phyloP scores from a whole-genome alignment of 1,284 basidiomycete genomes.

The Ustilago nuda region DNA sequence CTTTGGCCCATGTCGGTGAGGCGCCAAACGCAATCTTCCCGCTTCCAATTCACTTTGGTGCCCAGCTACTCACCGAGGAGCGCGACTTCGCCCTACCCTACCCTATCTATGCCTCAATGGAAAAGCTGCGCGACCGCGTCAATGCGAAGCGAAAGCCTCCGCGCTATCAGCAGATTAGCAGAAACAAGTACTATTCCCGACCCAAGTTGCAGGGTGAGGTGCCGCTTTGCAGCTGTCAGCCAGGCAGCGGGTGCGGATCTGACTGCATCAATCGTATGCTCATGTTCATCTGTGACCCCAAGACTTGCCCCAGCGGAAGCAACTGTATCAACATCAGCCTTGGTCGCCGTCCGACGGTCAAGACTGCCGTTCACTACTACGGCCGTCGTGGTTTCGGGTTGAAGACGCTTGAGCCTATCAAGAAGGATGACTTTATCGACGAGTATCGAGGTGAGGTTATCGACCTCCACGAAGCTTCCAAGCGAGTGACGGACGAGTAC shows the following conservation, averaged over 20 bases:
- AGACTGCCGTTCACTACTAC: slow-evolving; percentile 51
- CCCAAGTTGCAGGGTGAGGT: slow-evolving; percentile 57
- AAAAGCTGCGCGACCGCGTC: slow-evolving; percentile 46
- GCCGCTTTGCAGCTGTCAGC: slow-evolving; percentile 58
- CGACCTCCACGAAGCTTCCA: slow-evolving; percentile 52
- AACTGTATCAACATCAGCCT: slow-evolving; percentile 63
- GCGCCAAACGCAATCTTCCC: slow-evolving; percentile 25
- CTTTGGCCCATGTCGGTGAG: slow-evolving; percentile 7
- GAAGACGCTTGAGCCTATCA: slow-evolving; percentile 51
- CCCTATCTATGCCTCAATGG: slow-evolving; percentile 35
- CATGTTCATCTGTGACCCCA: slow-evolving; percentile 60
- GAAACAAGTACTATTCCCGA: slow-evolving; percentile 57
- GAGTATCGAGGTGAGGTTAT: slow-evolving; percentile 67
- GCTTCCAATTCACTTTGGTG: slow-evolving; percentile 49
- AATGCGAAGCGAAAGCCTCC: slow-evolving; percentile 56
- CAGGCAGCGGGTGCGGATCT: slow-evolving; percentile 48
- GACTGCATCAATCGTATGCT: slow-evolving; percentile 64
- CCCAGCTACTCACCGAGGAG: slow-evolving; percentile 44
- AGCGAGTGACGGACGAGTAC: slow-evolving; percentile 57
- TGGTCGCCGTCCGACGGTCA: slow-evolving; percentile 52
- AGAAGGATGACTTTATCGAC: slow-evolving; percentile 56
- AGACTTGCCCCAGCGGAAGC: slow-evolving; percentile 58
- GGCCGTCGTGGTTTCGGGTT: slow-evolving; percentile 64
- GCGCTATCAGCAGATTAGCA: slow-evolving; percentile 54
- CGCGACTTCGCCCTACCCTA: slow-evolving; percentile 54